Evolutionary conservation across 2,329 filamentous ascomycete genomes (phyloP).

Genomic region (Scytalidium sp.): DNA sequence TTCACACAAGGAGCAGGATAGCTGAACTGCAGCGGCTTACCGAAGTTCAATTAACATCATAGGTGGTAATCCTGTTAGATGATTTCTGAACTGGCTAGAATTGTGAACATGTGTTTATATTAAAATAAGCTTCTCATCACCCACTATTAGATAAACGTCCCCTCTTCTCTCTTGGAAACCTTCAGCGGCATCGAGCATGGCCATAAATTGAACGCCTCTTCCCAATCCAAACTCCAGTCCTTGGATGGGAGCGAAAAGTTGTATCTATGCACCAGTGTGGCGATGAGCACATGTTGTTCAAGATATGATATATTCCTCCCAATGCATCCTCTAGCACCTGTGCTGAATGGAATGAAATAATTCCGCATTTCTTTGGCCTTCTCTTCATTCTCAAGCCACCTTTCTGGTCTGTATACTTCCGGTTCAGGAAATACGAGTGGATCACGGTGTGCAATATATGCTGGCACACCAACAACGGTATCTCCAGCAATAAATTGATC

Average conservation of each 20-base stretch:
- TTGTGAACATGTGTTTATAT: neutral
- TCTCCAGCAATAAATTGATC: constrained; percentile 36
- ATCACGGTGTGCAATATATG: constrained; percentile 30
- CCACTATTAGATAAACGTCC: neutral
- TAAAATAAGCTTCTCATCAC: too few relatives aligned
- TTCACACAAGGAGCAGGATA: neutral
- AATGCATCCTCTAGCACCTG: constrained; percentile 18
- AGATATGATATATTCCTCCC: constrained; percentile 17
- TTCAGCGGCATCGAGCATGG: neutral
- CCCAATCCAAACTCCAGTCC: neutral
- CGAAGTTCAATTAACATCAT: neutral
- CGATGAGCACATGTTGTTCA: constrained; percentile 8
- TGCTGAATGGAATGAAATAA: constrained; percentile 14
- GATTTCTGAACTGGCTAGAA: neutral
- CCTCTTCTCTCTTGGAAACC: neutral
- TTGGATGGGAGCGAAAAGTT: neutral
- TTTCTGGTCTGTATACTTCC: constrained; percentile 32
- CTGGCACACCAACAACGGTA: constrained; percentile 35
- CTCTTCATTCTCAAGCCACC: constrained; percentile 27
- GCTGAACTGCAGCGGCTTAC: neutral
- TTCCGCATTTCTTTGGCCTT: neutral
- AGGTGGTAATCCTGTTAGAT: neutral
- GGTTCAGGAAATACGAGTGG: constrained; percentile 29
- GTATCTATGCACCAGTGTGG: constrained; percentile 1
- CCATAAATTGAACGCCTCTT: neutral